phyloP scores from a whole-genome alignment of 1,284 basidiomycete species.

The Ganoderma multipileum region DNA sequence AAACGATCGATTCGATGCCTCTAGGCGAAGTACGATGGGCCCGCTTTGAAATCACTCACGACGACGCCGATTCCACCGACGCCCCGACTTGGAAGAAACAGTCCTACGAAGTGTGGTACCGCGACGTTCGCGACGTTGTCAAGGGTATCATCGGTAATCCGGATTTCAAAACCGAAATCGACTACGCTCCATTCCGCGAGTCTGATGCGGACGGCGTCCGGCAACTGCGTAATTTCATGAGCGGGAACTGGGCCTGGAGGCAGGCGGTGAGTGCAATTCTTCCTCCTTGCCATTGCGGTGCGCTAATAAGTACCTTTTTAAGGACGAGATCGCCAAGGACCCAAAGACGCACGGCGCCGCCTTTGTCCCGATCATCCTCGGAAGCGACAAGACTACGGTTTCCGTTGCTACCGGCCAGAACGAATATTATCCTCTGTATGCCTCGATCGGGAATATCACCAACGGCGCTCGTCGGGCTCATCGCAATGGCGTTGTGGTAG shows the following conservation, averaged over 20 bases:
- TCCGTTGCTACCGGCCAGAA: constrained; percentile 32
- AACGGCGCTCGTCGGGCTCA: constrained; percentile 33
- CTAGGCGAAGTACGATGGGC: constrained; percentile 22
- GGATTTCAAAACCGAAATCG: constrained; percentile 22
- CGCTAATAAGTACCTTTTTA: too few species aligned
- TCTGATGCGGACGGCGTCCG: neutral
- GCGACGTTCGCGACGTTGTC: constrained; percentile 30
- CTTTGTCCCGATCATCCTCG: constrained; percentile 36
- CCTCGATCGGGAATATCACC: constrained; percentile 29
- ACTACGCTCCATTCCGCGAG: constrained; percentile 23
- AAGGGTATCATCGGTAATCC: constrained; percentile 27
- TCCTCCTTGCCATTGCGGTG: neutral
- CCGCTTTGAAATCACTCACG: constrained; percentile 14
- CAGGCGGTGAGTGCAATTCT: neutral
- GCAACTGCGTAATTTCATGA: neutral
- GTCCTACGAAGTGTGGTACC: constrained; percentile 45
- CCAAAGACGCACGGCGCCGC: constrained; percentile 6
- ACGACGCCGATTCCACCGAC: neutral
- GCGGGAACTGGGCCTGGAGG: neutral
- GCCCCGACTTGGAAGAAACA: constrained; percentile 44
- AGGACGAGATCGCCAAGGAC: neutral
- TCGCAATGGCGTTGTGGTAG: constrained; percentile 17
- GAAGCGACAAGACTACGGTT: constrained; percentile 35
- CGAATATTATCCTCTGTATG: constrained; percentile 33
- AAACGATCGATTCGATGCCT: constrained; percentile 22